Conservation (phyloP, 257 asterid species). For the Plectranthus barbatus region DNA sequence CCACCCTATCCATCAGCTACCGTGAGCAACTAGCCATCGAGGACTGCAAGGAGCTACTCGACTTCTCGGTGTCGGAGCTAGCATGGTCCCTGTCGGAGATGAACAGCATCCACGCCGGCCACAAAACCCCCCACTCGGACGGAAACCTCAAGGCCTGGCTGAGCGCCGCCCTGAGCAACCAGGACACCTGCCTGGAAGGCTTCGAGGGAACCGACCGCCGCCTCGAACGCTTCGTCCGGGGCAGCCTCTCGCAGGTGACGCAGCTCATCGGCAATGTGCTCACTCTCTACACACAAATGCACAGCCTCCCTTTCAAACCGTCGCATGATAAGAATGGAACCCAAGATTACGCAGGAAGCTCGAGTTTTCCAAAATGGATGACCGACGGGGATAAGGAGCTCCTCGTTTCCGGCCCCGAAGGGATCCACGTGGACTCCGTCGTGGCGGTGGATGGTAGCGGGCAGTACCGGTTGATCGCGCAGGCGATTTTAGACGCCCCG, state of each 20-base stretch:
- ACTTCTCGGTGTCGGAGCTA: conserved; percentile 75
- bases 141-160: conserved; percentile 92
- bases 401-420: conserved; percentile 22
- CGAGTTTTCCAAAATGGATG: conserved; percentile 65
- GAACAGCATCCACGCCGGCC: conserved; percentile 52
- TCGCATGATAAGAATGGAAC: too few species aligned
- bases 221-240: conserved; percentile 52
- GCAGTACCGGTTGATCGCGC: conserved; percentile 44
- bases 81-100: conserved; percentile 81
- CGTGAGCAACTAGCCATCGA: conserved; percentile 79
- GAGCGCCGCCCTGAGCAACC: conserved; percentile 94
- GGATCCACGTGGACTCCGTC: conserved; percentile 62
- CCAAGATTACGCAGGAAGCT: too few species aligned
- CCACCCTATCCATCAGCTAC: conserved; percentile 49
- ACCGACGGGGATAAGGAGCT: conserved; percentile 59
- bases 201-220: conserved; percentile 82
- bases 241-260: conserved; percentile 70
- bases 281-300: conserved; percentile 57
- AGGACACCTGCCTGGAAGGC: conserved; percentile 93
- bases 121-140: conserved; percentile 25
- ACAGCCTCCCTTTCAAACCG: conserved; percentile 44
- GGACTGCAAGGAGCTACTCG: conserved; percentile 90
- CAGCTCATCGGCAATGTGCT: conserved; percentile 83
- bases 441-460: conserved; percentile 85
- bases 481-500: conserved; percentile 71